Evolutionary conservation across 2,329 filamentous ascomycete species (phyloP).

Genomic region (Pseudopithomyces maydicus): DNA sequence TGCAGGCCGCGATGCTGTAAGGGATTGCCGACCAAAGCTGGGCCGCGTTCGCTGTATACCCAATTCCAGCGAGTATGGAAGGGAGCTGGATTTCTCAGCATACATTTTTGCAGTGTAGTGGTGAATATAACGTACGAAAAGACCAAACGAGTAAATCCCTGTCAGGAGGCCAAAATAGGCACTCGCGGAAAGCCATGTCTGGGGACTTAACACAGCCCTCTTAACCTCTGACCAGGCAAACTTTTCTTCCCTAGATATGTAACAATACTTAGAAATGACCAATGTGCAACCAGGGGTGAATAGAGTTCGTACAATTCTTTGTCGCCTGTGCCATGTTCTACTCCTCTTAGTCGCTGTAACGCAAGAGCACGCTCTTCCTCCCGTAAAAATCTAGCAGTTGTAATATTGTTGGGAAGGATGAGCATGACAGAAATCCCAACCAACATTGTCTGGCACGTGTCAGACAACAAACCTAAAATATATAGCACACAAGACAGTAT

Average conservation of each 20-base stretch:
- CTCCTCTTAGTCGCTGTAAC: neutral
- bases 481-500: neutral
- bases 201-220: slow-evolving; percentile 63
- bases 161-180: slow-evolving; percentile 66
- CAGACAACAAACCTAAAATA: neutral
- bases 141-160: slow-evolving; percentile 66
- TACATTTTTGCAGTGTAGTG: neutral
- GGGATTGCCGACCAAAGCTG: slow-evolving; percentile 69
- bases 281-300: slow-evolving; percentile 50
- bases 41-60: slow-evolving; percentile 60
- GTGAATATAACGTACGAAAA: slow-evolving; percentile 51
- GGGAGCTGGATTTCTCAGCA: neutral
- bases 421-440: neutral
- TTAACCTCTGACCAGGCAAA: slow-evolving; percentile 67
- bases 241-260: slow-evolving; percentile 43
- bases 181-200: slow-evolving; percentile 66
- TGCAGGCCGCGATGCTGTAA: slow-evolving; percentile 61
- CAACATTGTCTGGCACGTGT: neutral
- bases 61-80: slow-evolving; percentile 28
- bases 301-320: neutral
- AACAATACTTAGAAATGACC: neutral
- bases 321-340: neutral
- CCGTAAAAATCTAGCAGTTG: neutral
- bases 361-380: neutral
- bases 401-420: neutral